Conservation (phyloP, 2,329 filamentous ascomycete species). For the Keithomyces neogunnii region DNA sequence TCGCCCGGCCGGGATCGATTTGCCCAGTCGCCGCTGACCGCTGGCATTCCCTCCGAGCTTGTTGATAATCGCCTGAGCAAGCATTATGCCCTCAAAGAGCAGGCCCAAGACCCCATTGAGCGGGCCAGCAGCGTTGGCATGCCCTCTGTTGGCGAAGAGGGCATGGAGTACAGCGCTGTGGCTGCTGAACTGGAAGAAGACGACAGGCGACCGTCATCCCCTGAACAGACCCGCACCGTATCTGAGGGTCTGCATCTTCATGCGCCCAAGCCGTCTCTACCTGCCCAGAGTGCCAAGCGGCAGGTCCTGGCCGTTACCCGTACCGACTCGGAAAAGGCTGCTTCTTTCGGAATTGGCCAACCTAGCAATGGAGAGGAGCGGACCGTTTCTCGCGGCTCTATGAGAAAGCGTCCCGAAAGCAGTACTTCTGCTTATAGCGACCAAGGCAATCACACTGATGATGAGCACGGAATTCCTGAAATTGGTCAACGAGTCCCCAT, state of each 20-base stretch:
- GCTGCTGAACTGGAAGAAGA: slow-evolving; percentile 30
- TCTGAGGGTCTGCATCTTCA: slow-evolving; percentile 77
- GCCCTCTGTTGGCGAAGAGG: slow-evolving; percentile 83
- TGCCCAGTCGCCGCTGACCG: slow-evolving; percentile 79
- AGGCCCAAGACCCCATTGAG: slow-evolving; percentile 34
- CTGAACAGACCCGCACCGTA: slow-evolving; percentile 69
- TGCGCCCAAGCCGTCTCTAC: slow-evolving; percentile 80
- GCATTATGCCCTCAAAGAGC: slow-evolving; percentile 22
- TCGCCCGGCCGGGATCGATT: slow-evolving; percentile 74
- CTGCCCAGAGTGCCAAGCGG: slow-evolving; percentile 72
- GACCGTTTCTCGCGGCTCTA: slow-evolving; percentile 37
- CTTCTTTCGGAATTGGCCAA: slow-evolving; percentile 74
- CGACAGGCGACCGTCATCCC: slow-evolving; percentile 34
- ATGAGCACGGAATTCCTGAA: slow-evolving; percentile 84
- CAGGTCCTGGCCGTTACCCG: slow-evolving; percentile 77
- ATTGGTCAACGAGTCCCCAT: slow-evolving; percentile 91
- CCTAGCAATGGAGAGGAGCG: slow-evolving; percentile 45
- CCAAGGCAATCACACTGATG: slow-evolving; percentile 45
- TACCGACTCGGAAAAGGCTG: slow-evolving; percentile 82
- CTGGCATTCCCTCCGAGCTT: slow-evolving; percentile 44
- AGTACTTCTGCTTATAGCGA: slow-evolving; percentile 43
- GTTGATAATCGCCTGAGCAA: slow-evolving; percentile 26
- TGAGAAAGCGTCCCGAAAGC: slow-evolving; percentile 59
- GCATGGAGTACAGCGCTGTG: slow-evolving; percentile 69
- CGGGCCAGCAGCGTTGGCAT: slow-evolving; percentile 72